Base-by-base conservation (phyloP, 257 asterid species). In the Anisodus tanguticus region DNA sequence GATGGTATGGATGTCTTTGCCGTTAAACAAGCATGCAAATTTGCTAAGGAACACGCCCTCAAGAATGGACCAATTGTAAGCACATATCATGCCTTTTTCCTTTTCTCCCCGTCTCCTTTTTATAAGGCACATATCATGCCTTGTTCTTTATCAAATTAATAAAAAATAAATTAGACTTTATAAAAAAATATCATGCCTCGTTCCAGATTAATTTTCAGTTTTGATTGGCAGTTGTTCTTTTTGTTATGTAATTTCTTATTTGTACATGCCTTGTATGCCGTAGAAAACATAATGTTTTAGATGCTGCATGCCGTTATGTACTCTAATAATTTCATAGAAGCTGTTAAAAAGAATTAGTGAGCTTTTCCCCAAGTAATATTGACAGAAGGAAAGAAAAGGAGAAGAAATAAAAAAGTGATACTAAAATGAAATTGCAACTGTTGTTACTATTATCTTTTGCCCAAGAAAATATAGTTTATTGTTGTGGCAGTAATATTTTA, bases 1-100 rank as follows among this genome's bases (percentile, higher is more conserved):
- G 99, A 96, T 91, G 99, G 99, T 66, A 96, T 96, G 99, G 98
- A 94, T 90, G 99, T 81, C 84, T 87, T 94, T 88, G 99, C 99
- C 72, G 99, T 96, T 71, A 96, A 96, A 90, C 98, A 93, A 88
- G 99, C 98, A 13, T 94, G 98, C 93, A 90, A 90, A 90, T 96
- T 96, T 83, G 99, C 99, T 17, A 96, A 96, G 94, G 97, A 96
- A 88, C 91, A 96, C 47, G 98, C 87, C 84, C 84, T 96, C 83
- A 93, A 93, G 93, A 94, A 94, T 89, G 99, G 99, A 88, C 99
- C 99, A 83, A 93, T 94, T 88, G 99, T 94, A 89, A 94, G 99
- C 90, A 70, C 83, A 45, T 84, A 10, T 17, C 64, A 54, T 63
- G 47, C 67, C 39, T 85, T 35, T 82, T 83, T 76, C 35, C 78